Conservation (phyloP, 2,329 filamentous ascomycete genomes). For the Pseudopyricularia cyperi region DNA sequence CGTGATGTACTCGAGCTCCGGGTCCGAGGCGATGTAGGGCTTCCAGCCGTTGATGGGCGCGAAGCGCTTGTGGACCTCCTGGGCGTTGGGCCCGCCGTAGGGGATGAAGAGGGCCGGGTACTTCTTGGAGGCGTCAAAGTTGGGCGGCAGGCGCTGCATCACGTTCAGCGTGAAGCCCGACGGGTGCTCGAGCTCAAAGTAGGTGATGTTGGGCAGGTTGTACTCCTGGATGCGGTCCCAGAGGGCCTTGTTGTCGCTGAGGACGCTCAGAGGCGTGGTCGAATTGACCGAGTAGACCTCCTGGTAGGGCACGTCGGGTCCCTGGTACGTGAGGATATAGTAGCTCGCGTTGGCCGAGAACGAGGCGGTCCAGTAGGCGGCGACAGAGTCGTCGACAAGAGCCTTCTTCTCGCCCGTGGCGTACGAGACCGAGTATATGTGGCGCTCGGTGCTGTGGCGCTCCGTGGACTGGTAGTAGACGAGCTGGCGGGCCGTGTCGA, state of each 20-base stretch:
- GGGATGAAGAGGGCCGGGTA: conserved; percentile 93
- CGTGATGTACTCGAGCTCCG: conserved; percentile 73
- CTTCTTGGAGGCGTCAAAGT: conserved; percentile 71
- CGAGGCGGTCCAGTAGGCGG: conserved; percentile 69
- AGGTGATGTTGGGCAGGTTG: conserved; percentile 71
- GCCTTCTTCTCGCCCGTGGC: conserved; percentile 62
- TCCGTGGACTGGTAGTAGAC: conserved; percentile 88
- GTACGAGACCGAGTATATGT: conserved; percentile 80
- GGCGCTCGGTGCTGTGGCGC: conserved; percentile 76
- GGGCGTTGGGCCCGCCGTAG: conserved; percentile 94
- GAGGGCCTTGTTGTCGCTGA: conserved; percentile 50
- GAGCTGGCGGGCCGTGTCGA: conserved; percentile 73
- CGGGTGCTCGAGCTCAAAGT: conserved; percentile 63
- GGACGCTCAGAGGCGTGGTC: conserved; percentile 44
- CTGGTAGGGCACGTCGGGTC: conserved; percentile 81
- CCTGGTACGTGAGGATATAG: conserved; percentile 67
- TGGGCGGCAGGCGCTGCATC: conserved; percentile 76
- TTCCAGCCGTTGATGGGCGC: conserved; percentile 63
- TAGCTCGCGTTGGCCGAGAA: conserved; percentile 78
- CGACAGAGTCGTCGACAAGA: conserved; percentile 58
- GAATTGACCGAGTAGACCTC: conserved; percentile 56
- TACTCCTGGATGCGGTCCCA: conserved; percentile 67
- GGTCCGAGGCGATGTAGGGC: conserved; percentile 62
- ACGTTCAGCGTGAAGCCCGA: conserved; percentile 62
- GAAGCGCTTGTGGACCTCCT: conserved; percentile 72